A percentile compares a stretch with the other conserved stretches of the same genome.
phyloP scores from a whole-genome alignment of 352 stramenopile species.

The Pythium chondricola region DNA sequence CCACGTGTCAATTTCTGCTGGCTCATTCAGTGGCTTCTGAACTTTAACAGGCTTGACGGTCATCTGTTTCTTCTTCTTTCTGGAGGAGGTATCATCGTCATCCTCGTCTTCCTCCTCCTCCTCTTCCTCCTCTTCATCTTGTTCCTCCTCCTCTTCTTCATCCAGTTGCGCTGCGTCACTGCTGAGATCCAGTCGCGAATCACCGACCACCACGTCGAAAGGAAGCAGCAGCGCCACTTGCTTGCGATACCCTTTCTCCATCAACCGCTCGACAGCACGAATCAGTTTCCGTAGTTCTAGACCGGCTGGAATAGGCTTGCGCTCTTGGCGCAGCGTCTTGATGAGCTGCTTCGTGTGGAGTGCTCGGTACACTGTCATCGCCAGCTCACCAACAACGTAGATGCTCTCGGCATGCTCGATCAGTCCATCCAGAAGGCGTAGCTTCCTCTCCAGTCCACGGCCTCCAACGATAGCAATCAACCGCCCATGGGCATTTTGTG shows the following conservation, averaged over 20 bases:
- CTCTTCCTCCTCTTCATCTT: slow-evolving; percentile 34
- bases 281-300: slow-evolving; percentile 11
- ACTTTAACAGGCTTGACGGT: background rate
- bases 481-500: background rate
- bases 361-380: slow-evolving; percentile 47
- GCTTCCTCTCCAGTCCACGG: slow-evolving; percentile 37
- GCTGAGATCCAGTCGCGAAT: slow-evolving; percentile 31
- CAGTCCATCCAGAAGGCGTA: slow-evolving; percentile 61
- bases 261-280: slow-evolving; percentile 41
- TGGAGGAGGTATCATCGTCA: slow-evolving; percentile 14
- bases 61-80: slow-evolving; percentile 16
- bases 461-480: slow-evolving; percentile 52
- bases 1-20: slow-evolving; percentile 14
- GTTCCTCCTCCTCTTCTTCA: slow-evolving; percentile 28
- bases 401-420: slow-evolving; percentile 47
- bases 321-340: slow-evolving; percentile 6
- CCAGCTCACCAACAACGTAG: slow-evolving; percentile 65
- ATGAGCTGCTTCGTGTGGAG: slow-evolving; percentile 24
- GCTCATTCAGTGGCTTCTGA: slow-evolving; percentile 11
- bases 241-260: slow-evolving; percentile 59
- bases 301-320: background rate
- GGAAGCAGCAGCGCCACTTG: slow-evolving; percentile 49
- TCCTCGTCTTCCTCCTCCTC: slow-evolving; percentile 30
- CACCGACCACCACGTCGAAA: slow-evolving; percentile 55
- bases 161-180: slow-evolving; percentile 17